Percentiles rank a stretch among this genome's conserved stretches.
These are phyloP conservation scores for Sporothrix variecibatus DNA, from an alignment of 2,329 filamentous ascomycete genomes.

Conservation along the genomic window DNA sequence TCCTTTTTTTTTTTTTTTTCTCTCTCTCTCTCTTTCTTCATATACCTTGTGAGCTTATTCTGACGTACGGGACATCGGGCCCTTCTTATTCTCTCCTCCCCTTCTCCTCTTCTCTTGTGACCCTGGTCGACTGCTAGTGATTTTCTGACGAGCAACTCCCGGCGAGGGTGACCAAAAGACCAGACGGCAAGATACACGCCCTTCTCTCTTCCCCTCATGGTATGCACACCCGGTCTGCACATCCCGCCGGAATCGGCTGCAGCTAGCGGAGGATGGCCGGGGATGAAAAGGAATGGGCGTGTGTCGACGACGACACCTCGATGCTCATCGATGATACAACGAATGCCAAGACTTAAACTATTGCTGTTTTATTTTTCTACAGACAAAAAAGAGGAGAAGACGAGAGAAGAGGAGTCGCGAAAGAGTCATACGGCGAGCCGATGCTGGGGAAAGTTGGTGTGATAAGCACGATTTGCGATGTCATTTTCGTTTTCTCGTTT, in stretches of 20 bases:
- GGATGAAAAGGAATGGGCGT: not conserved
- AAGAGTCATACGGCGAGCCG: slow-evolving; percentile 12
- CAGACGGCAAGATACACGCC: not conserved
- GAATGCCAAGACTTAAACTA: not conserved
- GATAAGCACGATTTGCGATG: not conserved
- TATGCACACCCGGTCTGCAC: not conserved
- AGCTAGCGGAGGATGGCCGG: not conserved
- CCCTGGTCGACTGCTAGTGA: not conserved
- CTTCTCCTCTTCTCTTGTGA: not conserved
- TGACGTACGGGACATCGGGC: not conserved
- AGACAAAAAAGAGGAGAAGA: not conserved
- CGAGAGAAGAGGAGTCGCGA: not conserved
- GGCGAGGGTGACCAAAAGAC: not conserved
- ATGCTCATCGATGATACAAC: not conserved
- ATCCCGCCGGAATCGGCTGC: slow-evolving; percentile 11
- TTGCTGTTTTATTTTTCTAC: not conserved
- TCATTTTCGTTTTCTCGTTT: not conserved
- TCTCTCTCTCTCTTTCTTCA: not conserved
- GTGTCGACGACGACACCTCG: not conserved
- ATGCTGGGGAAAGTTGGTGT: not conserved
- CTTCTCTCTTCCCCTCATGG: not conserved
- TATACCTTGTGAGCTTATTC: not conserved
- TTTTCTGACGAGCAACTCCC: not conserved
- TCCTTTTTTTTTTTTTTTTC: not conserved
- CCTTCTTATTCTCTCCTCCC: not conserved